A percentile compares a stretch with the other conserved stretches of the same genome.
Evolutionary conservation across 2,329 filamentous ascomycete species (phyloP).

Genomic region (Stemphylium beticola): DNA sequence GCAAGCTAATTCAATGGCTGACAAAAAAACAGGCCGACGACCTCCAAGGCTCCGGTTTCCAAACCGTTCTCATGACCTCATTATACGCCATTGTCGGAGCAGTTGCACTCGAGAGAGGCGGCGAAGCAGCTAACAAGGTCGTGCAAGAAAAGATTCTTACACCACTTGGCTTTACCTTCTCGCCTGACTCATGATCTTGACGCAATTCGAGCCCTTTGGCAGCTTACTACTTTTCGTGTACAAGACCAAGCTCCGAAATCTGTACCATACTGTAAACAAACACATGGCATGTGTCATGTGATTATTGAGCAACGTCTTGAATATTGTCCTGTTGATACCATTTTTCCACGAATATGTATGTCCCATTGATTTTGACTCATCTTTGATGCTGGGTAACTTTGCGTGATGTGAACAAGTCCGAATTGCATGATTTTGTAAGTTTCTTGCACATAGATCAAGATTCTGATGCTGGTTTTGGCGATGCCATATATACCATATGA

Average conservation of each 20-base stretch:
- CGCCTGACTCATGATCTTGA: constrained; percentile 19
- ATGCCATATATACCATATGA: no score
- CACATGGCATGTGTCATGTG: constrained; percentile 8
- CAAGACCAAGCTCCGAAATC: constrained; percentile 6
- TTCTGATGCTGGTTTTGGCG: no score
- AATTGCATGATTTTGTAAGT: no score
- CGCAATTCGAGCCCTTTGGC: not conserved
- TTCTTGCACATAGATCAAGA: no score
- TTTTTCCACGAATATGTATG: no score
- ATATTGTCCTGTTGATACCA: no score
- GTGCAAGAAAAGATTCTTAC: constrained; percentile 77
- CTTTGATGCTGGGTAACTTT: no score
- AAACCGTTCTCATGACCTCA: constrained; percentile 76
- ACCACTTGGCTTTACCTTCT: constrained; percentile 48
- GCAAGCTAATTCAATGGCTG: not conserved
- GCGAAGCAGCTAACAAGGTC: constrained; percentile 74
- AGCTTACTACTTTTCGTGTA: constrained; percentile 5
- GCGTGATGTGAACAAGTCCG: no score
- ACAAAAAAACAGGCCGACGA: constrained; percentile 62
- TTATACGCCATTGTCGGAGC: constrained; percentile 89
- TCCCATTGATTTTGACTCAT: no score
- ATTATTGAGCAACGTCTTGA: not conserved
- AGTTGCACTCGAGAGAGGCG: constrained; percentile 85
- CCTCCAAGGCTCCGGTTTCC: constrained; percentile 73
- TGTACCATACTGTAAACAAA: constrained; percentile 20